Base-by-base conservation (phyloP, 495 filamentous ascomycete species). In the Parathielavia hyrcaniae region DNA sequence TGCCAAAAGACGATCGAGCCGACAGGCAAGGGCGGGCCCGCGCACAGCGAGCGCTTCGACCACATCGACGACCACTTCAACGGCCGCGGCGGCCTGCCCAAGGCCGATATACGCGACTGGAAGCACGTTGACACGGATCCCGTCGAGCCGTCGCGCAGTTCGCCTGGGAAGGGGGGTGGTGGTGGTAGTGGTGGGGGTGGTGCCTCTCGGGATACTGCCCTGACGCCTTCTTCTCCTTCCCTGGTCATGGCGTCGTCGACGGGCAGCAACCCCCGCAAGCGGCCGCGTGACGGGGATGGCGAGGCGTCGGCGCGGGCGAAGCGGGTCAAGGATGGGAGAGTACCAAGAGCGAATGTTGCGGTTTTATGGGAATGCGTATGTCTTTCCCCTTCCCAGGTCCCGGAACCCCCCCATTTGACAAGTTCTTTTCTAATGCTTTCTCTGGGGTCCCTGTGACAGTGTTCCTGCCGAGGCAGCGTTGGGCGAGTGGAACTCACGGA, bases 41-140 rank as follows among this genome's bases (percentile, higher is more conserved):
- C 84, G 0, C 84, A 82, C 79, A 83, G 87, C 53, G 86, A 89
- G 67, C 78, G 92, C 5, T 92, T 90, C 66, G 83, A 93, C 66
- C 92, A 97, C 70, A 91, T 96, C 47, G 91, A 90, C 59, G 75
- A 83, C 52, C 91, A 96, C 66, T 91, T 88, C 50, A 73, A 69
- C 39, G 79, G 78, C 13, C 68, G 70, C 30, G 63, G 67, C 19
- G 61, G 55, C 13, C n/a, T 59, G 10, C 46, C 11, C 1, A 64
- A 67, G 61, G 70, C 52, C 34, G 60, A 68, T 12, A 76, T 74
- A 12, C 46, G 32, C 20, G 64, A 72, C 36, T 77, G 74, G 75
- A 68, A 69, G 62, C 57, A 63, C 20, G 54, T 75, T 13, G 68
- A 71, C 5, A 17, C 38, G 30, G 58, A 57, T 23, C n/a, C n/a